These are phyloP conservation scores for Penicillium corylophilum DNA, from an alignment of 2,329 filamentous ascomycete species.

Conservation along the genomic window DNA sequence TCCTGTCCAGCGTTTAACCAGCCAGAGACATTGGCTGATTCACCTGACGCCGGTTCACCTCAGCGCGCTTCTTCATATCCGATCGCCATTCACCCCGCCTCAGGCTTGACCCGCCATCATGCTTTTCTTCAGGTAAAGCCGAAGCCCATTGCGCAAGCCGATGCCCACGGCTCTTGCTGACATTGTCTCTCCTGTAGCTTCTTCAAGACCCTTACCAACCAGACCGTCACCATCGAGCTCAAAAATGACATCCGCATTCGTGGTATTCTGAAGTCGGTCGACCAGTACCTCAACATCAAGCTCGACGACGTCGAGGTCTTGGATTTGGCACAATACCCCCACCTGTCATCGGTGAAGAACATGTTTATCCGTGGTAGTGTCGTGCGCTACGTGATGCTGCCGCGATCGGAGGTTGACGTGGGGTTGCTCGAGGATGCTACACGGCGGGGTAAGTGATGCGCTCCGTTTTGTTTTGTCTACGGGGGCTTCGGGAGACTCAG, in stretches of 20 bases:
- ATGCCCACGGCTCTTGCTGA: neutral
- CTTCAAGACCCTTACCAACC: slow-evolving; percentile 98
- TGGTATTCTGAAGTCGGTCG: slow-evolving; percentile 92
- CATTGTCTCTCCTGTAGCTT: slow-evolving; percentile 58
- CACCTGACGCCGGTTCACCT: neutral
- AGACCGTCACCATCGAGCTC: slow-evolving; percentile 95
- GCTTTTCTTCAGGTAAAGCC: slow-evolving; percentile 54
- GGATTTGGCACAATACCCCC: slow-evolving; percentile 91
- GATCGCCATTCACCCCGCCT: neutral
- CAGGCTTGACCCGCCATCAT: slow-evolving; percentile 34
- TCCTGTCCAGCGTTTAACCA: neutral
- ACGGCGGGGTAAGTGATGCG: slow-evolving; percentile 64
- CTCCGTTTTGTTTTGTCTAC: neutral
- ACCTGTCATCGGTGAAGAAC: slow-evolving; percentile 87
- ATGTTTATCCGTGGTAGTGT: slow-evolving; percentile 94
- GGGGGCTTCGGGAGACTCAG: neutral
- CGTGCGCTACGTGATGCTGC: slow-evolving; percentile 87
- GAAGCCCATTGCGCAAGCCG: neutral
- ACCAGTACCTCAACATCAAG: slow-evolving; percentile 99
- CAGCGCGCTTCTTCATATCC: neutral
- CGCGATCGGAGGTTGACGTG: slow-evolving; percentile 77
- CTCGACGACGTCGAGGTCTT: slow-evolving; percentile 91
- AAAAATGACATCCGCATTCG: slow-evolving; percentile 99
- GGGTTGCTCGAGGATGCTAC: slow-evolving; percentile 88
- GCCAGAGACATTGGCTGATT: neutral